Evolutionary conservation across 2,329 filamentous ascomycete genomes (phyloP).

Genomic region (Phialemonium atrogriseum): DNA sequence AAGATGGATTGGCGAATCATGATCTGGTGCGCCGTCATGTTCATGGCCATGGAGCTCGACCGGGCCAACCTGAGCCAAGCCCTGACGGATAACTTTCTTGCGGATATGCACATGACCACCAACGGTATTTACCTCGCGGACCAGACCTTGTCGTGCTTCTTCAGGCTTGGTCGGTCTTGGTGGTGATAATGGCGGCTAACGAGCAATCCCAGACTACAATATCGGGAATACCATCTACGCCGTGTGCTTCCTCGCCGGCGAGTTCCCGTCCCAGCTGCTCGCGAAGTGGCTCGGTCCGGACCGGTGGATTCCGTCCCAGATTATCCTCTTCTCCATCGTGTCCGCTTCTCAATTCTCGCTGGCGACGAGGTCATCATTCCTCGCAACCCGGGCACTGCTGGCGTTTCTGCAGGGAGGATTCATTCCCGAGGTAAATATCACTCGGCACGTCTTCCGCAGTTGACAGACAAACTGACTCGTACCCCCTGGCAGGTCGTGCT

Average conservation of each 20-base stretch:
- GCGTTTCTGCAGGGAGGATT: conserved; percentile 37
- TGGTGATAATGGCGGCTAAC: neutral
- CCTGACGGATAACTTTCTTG: conserved; percentile 23
- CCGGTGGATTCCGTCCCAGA: conserved; percentile 27
- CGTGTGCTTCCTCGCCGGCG: conserved; percentile 44
- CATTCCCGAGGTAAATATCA: conserved; percentile 29
- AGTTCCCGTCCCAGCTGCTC: conserved; percentile 53
- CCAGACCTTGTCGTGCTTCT: too few species aligned
- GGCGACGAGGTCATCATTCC: conserved; percentile 26
- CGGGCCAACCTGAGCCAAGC: conserved; percentile 32
- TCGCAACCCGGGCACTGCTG: conserved; percentile 27
- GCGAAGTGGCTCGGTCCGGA: conserved; percentile 40
- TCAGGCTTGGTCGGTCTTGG: conserved; percentile 11
- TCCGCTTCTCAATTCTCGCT: conserved; percentile 38
- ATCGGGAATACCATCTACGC: conserved; percentile 48
- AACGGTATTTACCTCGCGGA: too few species aligned
- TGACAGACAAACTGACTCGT: neutral
- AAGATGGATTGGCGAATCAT: conserved; percentile 43
- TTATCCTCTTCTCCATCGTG: conserved; percentile 34
- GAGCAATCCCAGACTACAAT: conserved; percentile 39
- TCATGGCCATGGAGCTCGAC: conserved; percentile 43
- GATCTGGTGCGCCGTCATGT: conserved; percentile 43
- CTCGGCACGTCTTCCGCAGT: too few species aligned
- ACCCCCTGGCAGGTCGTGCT: conserved; percentile 19
- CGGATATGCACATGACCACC: conserved; percentile 22